Base-by-base conservation (phyloP, 805 yeast genomes). In the Candida pseudoglaebosa region DNA sequence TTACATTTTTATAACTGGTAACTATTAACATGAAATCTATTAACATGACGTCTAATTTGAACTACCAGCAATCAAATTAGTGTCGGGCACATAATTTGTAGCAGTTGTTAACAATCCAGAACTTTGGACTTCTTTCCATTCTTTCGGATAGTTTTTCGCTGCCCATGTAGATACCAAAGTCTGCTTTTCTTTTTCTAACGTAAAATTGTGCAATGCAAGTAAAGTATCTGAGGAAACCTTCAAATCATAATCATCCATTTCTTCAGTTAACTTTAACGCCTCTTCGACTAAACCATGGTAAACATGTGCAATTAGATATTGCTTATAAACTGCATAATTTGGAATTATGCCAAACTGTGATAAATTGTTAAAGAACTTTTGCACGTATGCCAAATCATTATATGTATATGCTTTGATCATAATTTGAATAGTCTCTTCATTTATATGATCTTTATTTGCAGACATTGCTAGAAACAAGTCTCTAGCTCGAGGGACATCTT, bases 291-390 rank as follows among this genome's bases (percentile, higher is more conserved):
- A 62, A 6, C 83, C 88, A 52, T 79, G 78, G 47, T 80, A 81
- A 43, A 84, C 82, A 53, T 83, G 80, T 0, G 88, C 85, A 40
- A 82, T 74, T 24, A 85, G 56, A 48, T 75, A 80, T 53, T 82
- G 87, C 29, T 69, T 71, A 52, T 71, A 73, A 24, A 80, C 69
- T 7, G 67, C 67, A 24, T 70, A 59, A 42, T 75, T 70, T 0
- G 86, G 85, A 9, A 66, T 46, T 4, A 84, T 57, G 0, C 72
- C 74, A 48, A 68, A 77, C 28, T 63, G 63, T 1, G 82, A 73
- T 18, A 84, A 54, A 41, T 73, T 73, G 38, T 73, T 67, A 83
- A 88, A 85, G 31, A 82, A 74, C 31, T 72, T 66, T 41, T 72
- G 74, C 5, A 81, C 85, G 38, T 78, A 77, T 3, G 68, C 65